Evolutionary conservation across 2,329 filamentous ascomycete genomes (phyloP).

Genomic region (Monilinia aucupariae): DNA sequence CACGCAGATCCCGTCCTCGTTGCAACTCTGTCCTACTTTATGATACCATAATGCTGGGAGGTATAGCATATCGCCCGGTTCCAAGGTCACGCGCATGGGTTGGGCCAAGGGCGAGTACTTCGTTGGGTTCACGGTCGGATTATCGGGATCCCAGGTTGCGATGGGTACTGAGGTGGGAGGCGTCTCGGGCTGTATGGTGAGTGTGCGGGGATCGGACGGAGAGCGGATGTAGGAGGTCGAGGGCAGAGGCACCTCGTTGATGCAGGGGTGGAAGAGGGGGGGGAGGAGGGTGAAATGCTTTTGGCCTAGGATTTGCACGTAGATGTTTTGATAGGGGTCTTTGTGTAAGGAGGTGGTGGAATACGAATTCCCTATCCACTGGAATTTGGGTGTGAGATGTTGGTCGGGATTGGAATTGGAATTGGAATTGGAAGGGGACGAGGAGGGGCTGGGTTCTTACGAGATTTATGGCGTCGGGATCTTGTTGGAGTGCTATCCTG

Average conservation of each 20-base stretch:
- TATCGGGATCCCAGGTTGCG: constrained; percentile 64
- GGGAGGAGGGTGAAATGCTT: constrained; percentile 74
- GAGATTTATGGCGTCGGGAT: constrained; percentile 72
- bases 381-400: not conserved
- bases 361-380: constrained; percentile 68
- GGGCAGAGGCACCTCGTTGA: constrained; percentile 11
- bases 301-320: constrained; percentile 65
- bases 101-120: constrained; percentile 53
- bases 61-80: constrained; percentile 75
- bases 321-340: constrained; percentile 82
- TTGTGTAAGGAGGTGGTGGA: constrained; percentile 70
- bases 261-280: constrained; percentile 42
- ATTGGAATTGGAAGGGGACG: too few relatives aligned
- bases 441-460: not conserved
- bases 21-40: constrained; percentile 69
- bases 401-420: too few relatives aligned
- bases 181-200: not conserved
- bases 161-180: constrained; percentile 50
- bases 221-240: constrained; percentile 10
- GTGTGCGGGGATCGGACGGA: not conserved
- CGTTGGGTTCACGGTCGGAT: constrained; percentile 41
- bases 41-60: constrained; percentile 80
- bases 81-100: constrained; percentile 61
- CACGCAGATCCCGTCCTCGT: constrained; percentile 64
- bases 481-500: constrained; percentile 59